Conservation (phyloP, 2,329 filamentous ascomycete species). For the Ambrosiella xylebori region DNA sequence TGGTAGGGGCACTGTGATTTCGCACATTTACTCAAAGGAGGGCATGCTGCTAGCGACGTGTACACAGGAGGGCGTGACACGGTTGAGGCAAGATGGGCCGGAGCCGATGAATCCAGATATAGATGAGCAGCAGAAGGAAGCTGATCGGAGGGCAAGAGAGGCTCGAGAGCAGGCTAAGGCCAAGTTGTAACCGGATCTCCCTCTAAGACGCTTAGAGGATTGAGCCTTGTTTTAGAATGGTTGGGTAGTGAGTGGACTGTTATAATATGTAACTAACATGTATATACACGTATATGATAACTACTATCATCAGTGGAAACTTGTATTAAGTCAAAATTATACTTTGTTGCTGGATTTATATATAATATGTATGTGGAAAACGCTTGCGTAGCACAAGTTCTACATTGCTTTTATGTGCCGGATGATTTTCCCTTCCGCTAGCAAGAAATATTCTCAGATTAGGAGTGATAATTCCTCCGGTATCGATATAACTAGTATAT, state of each 20-base stretch:
- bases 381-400: too few relatives aligned
- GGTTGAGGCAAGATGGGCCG: conserved; percentile 9
- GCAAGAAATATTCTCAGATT: too few relatives aligned
- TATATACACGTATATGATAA: too few relatives aligned
- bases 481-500: too few relatives aligned
- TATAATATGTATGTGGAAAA: too few relatives aligned
- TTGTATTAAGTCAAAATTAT: too few relatives aligned
- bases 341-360: too few relatives aligned
- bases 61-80: conserved; percentile 46
- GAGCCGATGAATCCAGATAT: conserved; percentile 11
- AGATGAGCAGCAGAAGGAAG: conserved; percentile 15
- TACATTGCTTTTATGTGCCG: too few relatives aligned
- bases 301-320: too few relatives aligned
- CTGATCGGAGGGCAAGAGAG: conserved; percentile 8
- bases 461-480: too few relatives aligned
- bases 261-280: too few relatives aligned
- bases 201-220: not conserved
- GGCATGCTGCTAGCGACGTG: conserved; percentile 62
- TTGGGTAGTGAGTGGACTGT: not conserved
- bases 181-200: not conserved
- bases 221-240: not conserved
- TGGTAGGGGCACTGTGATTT: conserved; percentile 57
- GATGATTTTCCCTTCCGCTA: too few relatives aligned
- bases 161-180: not conserved
- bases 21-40: conserved; percentile 54